These are phyloP conservation scores for Rhizopogon roseolus DNA, from an alignment of 768 basidiomycete genomes.

Conservation along the genomic window DNA sequence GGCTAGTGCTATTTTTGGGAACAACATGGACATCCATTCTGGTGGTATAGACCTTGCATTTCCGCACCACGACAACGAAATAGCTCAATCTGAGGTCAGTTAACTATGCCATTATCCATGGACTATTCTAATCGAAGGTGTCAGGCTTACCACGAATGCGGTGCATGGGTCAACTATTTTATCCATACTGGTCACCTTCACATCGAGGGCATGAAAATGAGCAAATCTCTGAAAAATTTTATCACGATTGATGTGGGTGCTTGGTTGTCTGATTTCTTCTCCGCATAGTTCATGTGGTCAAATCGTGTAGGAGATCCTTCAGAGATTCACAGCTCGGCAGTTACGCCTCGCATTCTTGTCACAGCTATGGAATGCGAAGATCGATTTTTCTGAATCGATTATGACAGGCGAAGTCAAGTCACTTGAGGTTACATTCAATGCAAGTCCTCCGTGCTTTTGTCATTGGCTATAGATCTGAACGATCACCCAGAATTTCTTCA, in stretches of 20 bases:
- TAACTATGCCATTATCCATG: conserved; percentile 1
- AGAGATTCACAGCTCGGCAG: conserved; percentile 80
- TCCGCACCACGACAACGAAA: conserved; percentile 98
- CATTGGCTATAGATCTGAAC: conserved; percentile 1
- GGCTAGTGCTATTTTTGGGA: conserved; percentile 87
- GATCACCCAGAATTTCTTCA: conserved; percentile 83
- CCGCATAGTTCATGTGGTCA: conserved; percentile 3
- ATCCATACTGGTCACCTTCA: conserved; percentile 97
- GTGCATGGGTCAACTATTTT: conserved; percentile 98
- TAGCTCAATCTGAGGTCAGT: conserved; percentile 91
- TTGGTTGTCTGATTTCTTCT: background rate
- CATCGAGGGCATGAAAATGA: conserved; percentile 99
- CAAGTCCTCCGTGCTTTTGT: conserved; percentile 31
- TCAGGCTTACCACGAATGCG: conserved; percentile 90
- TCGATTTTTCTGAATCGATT: conserved; percentile 89
- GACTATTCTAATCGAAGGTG: conserved; percentile 7
- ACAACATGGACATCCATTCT: conserved; percentile 95
- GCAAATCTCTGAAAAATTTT: conserved; percentile 98
- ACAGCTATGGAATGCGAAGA: conserved; percentile 87
- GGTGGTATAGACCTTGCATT: conserved; percentile 98
- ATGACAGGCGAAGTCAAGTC: conserved; percentile 88
- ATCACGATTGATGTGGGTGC: conserved; percentile 85
- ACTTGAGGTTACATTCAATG: conserved; percentile 82
- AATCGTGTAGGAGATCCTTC: conserved; percentile 69
- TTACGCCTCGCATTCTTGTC: conserved; percentile 87